Conservation (phyloP, 2,329 filamentous ascomycete species). For the Fusarium illudens region DNA sequence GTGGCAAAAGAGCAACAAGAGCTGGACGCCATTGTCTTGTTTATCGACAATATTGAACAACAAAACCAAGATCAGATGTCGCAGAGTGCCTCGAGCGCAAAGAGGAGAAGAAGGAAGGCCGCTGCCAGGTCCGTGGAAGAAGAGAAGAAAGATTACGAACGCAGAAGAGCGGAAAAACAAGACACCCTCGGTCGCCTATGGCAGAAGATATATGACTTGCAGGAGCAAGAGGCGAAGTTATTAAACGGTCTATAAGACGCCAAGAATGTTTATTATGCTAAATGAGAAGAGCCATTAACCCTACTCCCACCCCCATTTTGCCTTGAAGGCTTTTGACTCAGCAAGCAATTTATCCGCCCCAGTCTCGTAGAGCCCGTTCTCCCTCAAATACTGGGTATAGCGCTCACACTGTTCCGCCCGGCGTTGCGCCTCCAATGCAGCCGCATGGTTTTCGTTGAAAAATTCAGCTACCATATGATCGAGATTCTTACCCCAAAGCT, state of each 20-base stretch:
- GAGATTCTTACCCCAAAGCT: slow-evolving; percentile 5
- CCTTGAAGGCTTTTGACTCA: slow-evolving; percentile 19
- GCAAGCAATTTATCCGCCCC: slow-evolving; percentile 18
- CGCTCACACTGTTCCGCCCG: slow-evolving; percentile 24
- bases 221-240: background rate
- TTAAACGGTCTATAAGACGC: background rate
- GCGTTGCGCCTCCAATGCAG: slow-evolving; percentile 19
- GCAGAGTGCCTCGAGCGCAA: too few species aligned
- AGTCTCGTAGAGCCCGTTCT: slow-evolving; percentile 26
- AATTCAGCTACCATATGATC: slow-evolving; percentile 23
- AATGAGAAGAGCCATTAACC: background rate
- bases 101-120: too few species aligned
- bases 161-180: too few species aligned
- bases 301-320: slow-evolving; percentile 19
- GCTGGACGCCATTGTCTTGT: too few species aligned
- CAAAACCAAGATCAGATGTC: too few species aligned
- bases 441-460: slow-evolving; percentile 13
- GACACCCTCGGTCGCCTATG: too few species aligned
- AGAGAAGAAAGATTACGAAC: too few species aligned
- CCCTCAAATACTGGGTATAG: slow-evolving; percentile 30
- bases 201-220: background rate
- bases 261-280: background rate
- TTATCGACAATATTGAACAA: too few species aligned
- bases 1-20: too few species aligned
- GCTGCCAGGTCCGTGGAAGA: too few species aligned